Conservation (phyloP, 129 eudicot species). For the Saussurea involucrata region DNA sequence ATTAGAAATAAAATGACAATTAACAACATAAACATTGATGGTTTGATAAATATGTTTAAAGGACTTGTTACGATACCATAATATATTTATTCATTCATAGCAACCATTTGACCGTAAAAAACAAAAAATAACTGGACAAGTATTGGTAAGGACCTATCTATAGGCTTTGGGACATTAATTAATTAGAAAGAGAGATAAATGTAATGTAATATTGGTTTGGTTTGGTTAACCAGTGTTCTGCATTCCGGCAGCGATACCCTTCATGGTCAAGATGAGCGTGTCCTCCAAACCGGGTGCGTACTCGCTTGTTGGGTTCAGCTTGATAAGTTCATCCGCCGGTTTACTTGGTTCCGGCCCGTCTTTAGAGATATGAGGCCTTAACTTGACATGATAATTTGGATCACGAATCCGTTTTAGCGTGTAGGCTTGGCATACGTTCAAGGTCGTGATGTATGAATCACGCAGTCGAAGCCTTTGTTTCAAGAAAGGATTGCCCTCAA, state of each 20-base stretch:
- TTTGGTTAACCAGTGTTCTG: constrained; percentile 84
- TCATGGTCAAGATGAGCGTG: constrained; percentile 96
- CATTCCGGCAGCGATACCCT: constrained; percentile 99
- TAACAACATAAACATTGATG: not conserved
- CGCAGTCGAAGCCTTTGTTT: constrained; percentile 81
- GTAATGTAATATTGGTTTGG: no score
- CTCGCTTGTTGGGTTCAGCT: constrained; percentile 83
- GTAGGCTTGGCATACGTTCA: constrained; percentile 84
- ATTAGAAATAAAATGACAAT: not conserved
- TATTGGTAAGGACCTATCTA: not conserved
- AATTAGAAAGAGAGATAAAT: not conserved
- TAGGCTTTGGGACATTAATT: not conserved
- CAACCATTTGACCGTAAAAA: constrained; percentile 6
- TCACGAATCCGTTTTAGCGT: constrained; percentile 90
- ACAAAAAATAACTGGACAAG: not conserved
- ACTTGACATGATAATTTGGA: constrained; percentile 58
- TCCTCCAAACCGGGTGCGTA: constrained; percentile 98
- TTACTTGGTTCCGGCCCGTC: constrained; percentile 61
- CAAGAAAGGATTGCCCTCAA: constrained; percentile 84
- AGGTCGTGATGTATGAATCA: constrained; percentile 78
- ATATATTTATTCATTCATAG: not conserved
- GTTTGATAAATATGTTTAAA: not conserved
- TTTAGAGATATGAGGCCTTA: constrained; percentile 85
- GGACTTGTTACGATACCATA: not conserved
- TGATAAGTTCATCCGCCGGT: constrained; percentile 64